Conservation (phyloP, 306 rosid genomes). For the Astragalus glycyphyllos region DNA sequence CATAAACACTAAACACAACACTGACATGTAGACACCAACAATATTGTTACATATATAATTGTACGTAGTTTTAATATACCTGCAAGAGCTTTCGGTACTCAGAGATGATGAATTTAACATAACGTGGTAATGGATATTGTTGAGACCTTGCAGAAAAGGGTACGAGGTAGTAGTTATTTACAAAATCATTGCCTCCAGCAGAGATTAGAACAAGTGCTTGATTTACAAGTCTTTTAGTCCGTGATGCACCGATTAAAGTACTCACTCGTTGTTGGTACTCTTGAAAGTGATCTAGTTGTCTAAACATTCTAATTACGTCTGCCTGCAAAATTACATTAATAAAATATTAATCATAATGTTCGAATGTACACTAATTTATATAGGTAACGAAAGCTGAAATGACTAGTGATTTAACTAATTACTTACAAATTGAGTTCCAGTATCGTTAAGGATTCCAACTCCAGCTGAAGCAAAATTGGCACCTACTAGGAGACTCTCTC, state of each 20-base stretch:
- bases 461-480: slow-evolving; percentile 87
- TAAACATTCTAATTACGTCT: slow-evolving; percentile 57
- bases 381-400: not conserved
- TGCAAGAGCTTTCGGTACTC: slow-evolving; percentile 57
- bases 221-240: slow-evolving; percentile 49
- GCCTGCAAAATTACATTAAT: slow-evolving; percentile 47
- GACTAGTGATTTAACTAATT: not conserved
- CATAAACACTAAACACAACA: too few relatives aligned
- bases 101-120: slow-evolving; percentile 60
- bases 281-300: slow-evolving; percentile 57
- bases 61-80: slow-evolving; percentile 38
- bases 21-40: too few relatives aligned
- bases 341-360: not conserved
- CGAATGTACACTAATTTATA: not conserved
- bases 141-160: slow-evolving; percentile 63
- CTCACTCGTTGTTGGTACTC: slow-evolving; percentile 58
- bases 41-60: too few relatives aligned
- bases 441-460: slow-evolving; percentile 77
- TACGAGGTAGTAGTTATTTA: slow-evolving; percentile 66
- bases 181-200: slow-evolving; percentile 72
- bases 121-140: slow-evolving; percentile 53
- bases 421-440: slow-evolving; percentile 79
- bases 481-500: slow-evolving; percentile 60
- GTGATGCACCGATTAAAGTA: slow-evolving; percentile 43
- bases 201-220: slow-evolving; percentile 62